A percentile compares a stretch with the other conserved stretches of the same genome.
Evolutionary conservation across 1,139 yeast species (phyloP).

Genomic region (Candida pseudoviswanathii): DNA sequence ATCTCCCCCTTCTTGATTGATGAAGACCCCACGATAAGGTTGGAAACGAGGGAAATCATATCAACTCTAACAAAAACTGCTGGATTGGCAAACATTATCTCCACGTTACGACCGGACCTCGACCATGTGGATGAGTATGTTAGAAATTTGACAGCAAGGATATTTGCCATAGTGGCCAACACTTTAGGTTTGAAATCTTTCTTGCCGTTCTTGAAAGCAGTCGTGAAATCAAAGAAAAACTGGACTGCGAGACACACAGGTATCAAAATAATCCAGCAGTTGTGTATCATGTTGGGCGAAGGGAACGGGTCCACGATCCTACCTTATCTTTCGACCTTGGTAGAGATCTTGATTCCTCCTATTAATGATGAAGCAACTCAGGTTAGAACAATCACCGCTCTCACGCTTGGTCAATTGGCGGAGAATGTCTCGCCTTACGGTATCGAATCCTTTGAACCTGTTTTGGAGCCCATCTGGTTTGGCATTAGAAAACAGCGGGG

Average conservation of each 20-base stretch:
- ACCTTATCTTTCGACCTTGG: constrained; percentile 70
- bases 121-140: constrained; percentile 83
- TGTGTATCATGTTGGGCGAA: constrained; percentile 69
- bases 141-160: constrained; percentile 74
- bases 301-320: constrained; percentile 58
- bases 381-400: constrained; percentile 71
- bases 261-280: constrained; percentile 72
- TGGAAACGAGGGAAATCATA: constrained; percentile 80
- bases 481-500: constrained; percentile 83
- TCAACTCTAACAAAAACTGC: constrained; percentile 77
- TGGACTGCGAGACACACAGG: constrained; percentile 94
- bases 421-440: constrained; percentile 91
- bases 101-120: constrained; percentile 78
- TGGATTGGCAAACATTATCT: constrained; percentile 77
- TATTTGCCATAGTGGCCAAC: constrained; percentile 83
- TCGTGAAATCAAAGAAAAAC: constrained; percentile 73
- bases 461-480: constrained; percentile 76
- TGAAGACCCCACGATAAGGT: constrained; percentile 70
- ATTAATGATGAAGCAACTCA: constrained; percentile 72
- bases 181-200: constrained; percentile 73
- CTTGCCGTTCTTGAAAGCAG: constrained; percentile 82
- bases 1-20: constrained; percentile 81
- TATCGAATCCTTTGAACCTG: constrained; percentile 75
- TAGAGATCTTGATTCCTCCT: constrained; percentile 60
- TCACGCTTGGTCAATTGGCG: constrained; percentile 74